phyloP scores from a whole-genome alignment of 2,329 filamentous ascomycete species.

The Fusarium sp. region DNA sequence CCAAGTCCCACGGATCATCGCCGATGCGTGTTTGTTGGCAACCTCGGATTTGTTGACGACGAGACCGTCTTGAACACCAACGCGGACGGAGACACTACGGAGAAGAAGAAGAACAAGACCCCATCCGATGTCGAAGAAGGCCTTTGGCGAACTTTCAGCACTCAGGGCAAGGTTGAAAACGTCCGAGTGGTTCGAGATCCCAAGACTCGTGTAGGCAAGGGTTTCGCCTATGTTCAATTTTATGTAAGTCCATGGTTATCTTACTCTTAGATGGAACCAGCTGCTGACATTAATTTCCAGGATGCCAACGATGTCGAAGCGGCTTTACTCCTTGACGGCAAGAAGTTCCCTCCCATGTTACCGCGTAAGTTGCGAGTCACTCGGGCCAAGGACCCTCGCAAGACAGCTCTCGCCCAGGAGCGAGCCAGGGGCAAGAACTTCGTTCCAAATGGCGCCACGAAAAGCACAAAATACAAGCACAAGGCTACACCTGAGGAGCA shows the following conservation, averaged over 20 bases:
- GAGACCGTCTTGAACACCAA: constrained; percentile 77
- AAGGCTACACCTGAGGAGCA: constrained; percentile 78
- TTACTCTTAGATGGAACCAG: background rate
- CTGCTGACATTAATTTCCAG: constrained; percentile 50
- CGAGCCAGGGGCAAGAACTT: constrained; percentile 49
- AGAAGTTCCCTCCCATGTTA: constrained; percentile 95
- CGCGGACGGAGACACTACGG: constrained; percentile 72
- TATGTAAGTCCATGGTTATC: constrained; percentile 61
- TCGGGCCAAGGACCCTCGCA: constrained; percentile 81
- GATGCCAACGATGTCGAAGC: constrained; percentile 90
- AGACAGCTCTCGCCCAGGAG: constrained; percentile 63
- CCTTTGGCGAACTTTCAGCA: constrained; percentile 83
- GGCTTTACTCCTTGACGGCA: constrained; percentile 88
- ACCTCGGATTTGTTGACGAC: constrained; percentile 95
- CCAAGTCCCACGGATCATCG: constrained; percentile 85
- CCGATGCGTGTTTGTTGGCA: constrained; percentile 95
- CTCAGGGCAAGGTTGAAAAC: constrained; percentile 85
- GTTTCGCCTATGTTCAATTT: constrained; percentile 98
- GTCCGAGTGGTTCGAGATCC: constrained; percentile 92
- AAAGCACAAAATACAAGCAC: constrained; percentile 69
- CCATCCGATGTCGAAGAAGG: constrained; percentile 94
- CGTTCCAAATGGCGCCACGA: constrained; percentile 52
- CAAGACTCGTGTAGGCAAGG: constrained; percentile 93
- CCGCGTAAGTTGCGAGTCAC: constrained; percentile 87
- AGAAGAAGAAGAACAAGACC: constrained; percentile 78